These are phyloP conservation scores for Eimeria sp. DNA, from an alignment of 169 alveolate genomes.

Conservation along the genomic window DNA sequence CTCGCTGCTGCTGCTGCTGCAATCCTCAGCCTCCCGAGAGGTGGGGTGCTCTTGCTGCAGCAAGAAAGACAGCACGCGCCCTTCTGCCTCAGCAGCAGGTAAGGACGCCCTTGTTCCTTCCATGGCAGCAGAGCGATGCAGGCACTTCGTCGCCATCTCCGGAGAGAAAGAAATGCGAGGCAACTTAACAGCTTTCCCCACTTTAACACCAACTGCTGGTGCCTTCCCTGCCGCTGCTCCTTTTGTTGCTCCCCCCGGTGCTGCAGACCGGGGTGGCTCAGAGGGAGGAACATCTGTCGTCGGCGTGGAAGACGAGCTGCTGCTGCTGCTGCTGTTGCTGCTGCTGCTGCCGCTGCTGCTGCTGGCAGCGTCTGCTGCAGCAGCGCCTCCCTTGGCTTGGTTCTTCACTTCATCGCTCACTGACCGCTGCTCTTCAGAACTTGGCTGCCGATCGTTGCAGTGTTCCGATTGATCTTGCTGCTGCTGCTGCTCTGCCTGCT, in stretches of 20 bases:
- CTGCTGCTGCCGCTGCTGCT: conserved; percentile 66
- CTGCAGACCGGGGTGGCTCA: not conserved
- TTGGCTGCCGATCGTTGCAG: not conserved
- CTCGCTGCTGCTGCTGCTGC: not conserved
- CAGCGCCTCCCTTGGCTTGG: not conserved
- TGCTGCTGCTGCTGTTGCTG: conserved; percentile 31
- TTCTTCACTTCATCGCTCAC: not conserved
- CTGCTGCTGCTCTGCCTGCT: conserved; percentile 1
- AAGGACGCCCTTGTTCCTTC: conserved; percentile 90
- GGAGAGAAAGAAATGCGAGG: conserved; percentile 20
- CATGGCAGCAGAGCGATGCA: conserved; percentile 78
- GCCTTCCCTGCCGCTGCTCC: not conserved
- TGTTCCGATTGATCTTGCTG: not conserved
- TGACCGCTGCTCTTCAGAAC: not conserved
- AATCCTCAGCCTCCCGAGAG: conserved; percentile 23
- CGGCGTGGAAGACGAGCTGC: not conserved
- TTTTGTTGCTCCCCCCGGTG: not conserved
- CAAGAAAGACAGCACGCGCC: conserved; percentile 58
- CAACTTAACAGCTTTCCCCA: not conserved
- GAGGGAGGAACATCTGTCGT: not conserved
- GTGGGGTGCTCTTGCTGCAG: conserved; percentile 72
- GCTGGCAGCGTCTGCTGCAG: not conserved
- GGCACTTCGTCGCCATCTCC: not conserved
- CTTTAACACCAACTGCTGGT: not conserved
- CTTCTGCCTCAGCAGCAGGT: conserved; percentile 91